Conservation (phyloP, 305 asterid genomes). For the Coffea humblotiana region DNA sequence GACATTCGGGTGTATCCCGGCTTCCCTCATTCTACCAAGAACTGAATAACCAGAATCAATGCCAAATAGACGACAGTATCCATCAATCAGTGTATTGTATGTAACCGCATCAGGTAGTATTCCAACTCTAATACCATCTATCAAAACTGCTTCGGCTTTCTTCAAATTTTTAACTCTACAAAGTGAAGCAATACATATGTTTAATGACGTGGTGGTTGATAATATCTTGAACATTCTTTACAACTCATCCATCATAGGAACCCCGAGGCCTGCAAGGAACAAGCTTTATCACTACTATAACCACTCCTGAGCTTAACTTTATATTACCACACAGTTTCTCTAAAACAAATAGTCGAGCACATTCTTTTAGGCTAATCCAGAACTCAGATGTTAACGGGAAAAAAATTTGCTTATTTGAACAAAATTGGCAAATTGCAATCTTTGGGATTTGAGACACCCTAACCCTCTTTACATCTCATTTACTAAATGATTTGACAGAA, state of each 20-base stretch:
- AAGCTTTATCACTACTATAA: background rate
- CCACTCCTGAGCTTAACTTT: background rate
- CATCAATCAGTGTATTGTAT: conserved; percentile 74
- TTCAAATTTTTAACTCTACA: conserved; percentile 77
- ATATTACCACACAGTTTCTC: background rate
- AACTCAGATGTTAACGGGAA: background rate
- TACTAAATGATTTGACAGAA: background rate
- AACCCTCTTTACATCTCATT: background rate
- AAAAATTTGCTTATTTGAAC: background rate
- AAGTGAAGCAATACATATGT: conserved; percentile 75
- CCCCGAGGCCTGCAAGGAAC: conserved; percentile 13
- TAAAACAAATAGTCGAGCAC: background rate
- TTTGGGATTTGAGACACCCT: background rate
- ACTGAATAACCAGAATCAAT: conserved; percentile 67
- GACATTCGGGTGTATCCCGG: conserved; percentile 67
- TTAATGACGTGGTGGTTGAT: conserved; percentile 71
- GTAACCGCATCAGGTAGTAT: conserved; percentile 77
- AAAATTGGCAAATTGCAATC: background rate
- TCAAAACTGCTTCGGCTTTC: conserved; percentile 77
- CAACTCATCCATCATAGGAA: conserved; percentile 29
- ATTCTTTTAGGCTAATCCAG: background rate
- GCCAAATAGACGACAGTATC: conserved; percentile 64
- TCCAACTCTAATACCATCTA: conserved; percentile 79
- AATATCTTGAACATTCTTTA: conserved; percentile 55
- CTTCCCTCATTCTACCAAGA: conserved; percentile 71